Conservation (phyloP, 768 basidiomycete genomes). For the Dentipellis sp. region DNA sequence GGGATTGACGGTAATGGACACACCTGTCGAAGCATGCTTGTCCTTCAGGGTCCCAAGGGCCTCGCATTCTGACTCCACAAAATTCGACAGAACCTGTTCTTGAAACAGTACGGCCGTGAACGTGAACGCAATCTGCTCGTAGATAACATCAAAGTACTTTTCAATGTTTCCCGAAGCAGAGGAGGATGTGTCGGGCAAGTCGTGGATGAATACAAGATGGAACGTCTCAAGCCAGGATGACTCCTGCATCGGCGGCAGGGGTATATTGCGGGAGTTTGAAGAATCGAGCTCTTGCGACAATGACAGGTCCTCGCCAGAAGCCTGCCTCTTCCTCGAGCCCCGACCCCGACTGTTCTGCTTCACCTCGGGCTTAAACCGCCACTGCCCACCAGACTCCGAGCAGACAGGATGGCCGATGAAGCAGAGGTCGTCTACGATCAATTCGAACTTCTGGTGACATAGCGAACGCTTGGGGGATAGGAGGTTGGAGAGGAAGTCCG, state of each 20-base stretch:
- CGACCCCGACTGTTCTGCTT: slow-evolving; percentile 46
- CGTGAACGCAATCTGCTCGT: slow-evolving; percentile 83
- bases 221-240: slow-evolving; percentile 63
- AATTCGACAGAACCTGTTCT: slow-evolving; percentile 81
- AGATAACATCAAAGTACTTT: slow-evolving; percentile 80
- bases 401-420: slow-evolving; percentile 95
- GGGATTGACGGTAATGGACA: background rate
- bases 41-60: slow-evolving; percentile 63
- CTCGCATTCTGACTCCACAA: slow-evolving; percentile 78
- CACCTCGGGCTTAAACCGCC: slow-evolving; percentile 63
- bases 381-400: slow-evolving; percentile 58
- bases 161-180: slow-evolving; percentile 68
- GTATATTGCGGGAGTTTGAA: background rate
- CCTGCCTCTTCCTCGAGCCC: slow-evolving; percentile 37
- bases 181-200: slow-evolving; percentile 85
- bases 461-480: slow-evolving; percentile 70
- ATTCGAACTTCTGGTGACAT: slow-evolving; percentile 92
- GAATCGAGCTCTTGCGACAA: slow-evolving; percentile 26
- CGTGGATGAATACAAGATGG: slow-evolving; percentile 80
- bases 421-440: slow-evolving; percentile 83
- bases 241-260: slow-evolving; percentile 8
- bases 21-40: slow-evolving; percentile 56
- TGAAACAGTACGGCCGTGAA: slow-evolving; percentile 88
- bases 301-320: slow-evolving; percentile 16
- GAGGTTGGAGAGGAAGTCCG: slow-evolving; percentile 73